These are phyloP conservation scores for Neofusicoccum umdonicola DNA, from an alignment of 2,329 filamentous ascomycete genomes.

Conservation along the genomic window DNA sequence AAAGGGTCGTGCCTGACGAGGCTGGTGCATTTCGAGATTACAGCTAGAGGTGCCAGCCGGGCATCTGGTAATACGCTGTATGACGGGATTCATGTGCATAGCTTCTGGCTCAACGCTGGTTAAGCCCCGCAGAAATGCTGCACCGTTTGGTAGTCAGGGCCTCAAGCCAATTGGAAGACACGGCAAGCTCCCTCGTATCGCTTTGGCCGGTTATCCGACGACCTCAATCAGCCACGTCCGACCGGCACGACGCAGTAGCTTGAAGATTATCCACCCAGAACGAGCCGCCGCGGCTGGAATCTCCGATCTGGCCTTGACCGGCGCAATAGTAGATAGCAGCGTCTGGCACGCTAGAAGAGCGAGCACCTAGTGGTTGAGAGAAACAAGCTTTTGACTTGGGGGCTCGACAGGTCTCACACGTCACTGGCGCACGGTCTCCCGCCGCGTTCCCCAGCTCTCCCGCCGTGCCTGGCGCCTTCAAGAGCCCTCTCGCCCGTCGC, in stretches of 20 bases:
- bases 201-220: not conserved
- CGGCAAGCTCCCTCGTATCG: not conserved
- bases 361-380: not conserved
- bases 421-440: constrained; percentile 10
- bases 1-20: constrained; percentile 1
- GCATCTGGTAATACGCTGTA: too few species aligned
- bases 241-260: not conserved
- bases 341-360: not conserved
- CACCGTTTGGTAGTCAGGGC: not conserved
- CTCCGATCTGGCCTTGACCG: not conserved
- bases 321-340: too few species aligned
- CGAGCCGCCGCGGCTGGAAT: not conserved
- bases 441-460: constrained; percentile 4
- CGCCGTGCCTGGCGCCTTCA: not conserved
- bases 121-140: not conserved
- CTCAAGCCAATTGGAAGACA: not conserved
- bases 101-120: not conserved
- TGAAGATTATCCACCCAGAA: not conserved
- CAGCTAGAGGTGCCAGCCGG: too few species aligned
- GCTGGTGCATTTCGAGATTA: not conserved
- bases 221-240: not conserved
- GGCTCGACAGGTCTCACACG: not conserved
- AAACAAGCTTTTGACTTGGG: constrained; percentile 5
- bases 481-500: not conserved
- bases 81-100: too few species aligned